These are phyloP conservation scores for Metschnikowia noctiluminum DNA, from an alignment of 805 yeast genomes.

Conservation along the genomic window DNA sequence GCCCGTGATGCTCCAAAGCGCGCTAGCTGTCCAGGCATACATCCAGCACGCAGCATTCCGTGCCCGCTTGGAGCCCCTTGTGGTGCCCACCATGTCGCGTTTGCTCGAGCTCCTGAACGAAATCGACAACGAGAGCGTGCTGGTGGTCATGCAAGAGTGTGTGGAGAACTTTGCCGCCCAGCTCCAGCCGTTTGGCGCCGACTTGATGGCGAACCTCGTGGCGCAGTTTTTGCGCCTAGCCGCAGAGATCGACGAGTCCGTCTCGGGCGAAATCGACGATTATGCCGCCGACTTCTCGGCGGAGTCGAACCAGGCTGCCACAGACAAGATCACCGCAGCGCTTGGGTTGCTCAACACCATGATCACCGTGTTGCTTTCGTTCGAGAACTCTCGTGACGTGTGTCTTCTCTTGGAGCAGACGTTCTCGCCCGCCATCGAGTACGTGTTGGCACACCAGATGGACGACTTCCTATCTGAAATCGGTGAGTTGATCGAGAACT, in stretches of 20 bases:
- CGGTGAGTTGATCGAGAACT: constrained; percentile 62
- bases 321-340: constrained; percentile 80
- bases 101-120: constrained; percentile 71
- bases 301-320: constrained; percentile 28
- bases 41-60: constrained; percentile 62
- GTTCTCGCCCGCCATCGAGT: constrained; percentile 64
- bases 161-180: constrained; percentile 87
- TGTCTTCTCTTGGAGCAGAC: constrained; percentile 63
- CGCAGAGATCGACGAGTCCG: constrained; percentile 51
- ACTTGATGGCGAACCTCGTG: constrained; percentile 26
- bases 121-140: constrained; percentile 81
- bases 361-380: constrained; percentile 73
- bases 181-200: constrained; percentile 45
- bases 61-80: constrained; percentile 62
- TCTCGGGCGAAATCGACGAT: constrained; percentile 46
- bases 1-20: constrained; percentile 82
- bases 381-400: constrained; percentile 74
- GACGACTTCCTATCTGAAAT: constrained; percentile 75
- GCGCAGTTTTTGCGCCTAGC: constrained; percentile 29
- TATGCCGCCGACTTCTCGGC: constrained; percentile 36
- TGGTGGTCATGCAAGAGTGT: constrained; percentile 92
- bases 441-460: constrained; percentile 61
- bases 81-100: constrained; percentile 79
- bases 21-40: constrained; percentile 80
- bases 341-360: constrained; percentile 78